Evolutionary conservation across 2,329 filamentous ascomycete genomes (phyloP).

Genomic region (Lasiodiplodia citricola): DNA sequence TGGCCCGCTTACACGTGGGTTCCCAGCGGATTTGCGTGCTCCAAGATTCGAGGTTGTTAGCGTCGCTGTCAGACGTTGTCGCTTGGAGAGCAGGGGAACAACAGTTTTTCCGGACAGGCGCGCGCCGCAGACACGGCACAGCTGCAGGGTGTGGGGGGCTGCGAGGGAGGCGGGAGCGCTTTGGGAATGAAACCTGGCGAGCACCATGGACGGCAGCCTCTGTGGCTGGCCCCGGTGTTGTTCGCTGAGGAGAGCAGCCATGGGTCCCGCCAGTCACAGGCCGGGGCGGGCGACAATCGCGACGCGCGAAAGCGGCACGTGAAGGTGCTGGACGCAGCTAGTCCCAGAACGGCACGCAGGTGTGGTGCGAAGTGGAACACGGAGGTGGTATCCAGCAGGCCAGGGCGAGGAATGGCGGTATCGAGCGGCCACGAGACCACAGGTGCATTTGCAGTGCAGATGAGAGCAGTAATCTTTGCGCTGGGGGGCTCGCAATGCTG

Average conservation of each 20-base stretch:
- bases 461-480: slow-evolving; percentile 25
- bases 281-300: slow-evolving; percentile 22
- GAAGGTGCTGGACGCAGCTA: slow-evolving; percentile 22
- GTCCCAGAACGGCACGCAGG: slow-evolving; percentile 19
- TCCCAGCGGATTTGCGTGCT: neutral
- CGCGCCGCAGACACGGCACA: slow-evolving; percentile 11
- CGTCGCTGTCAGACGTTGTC: slow-evolving; percentile 2
- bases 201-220: slow-evolving; percentile 7
- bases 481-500: slow-evolving; percentile 15
- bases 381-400: slow-evolving; percentile 21
- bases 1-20: neutral
- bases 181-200: slow-evolving; percentile 22
- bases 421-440: slow-evolving; percentile 26
- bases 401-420: slow-evolving; percentile 22
- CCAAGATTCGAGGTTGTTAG: neutral
- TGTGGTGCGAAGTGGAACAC: slow-evolving; percentile 24
- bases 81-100: slow-evolving; percentile 2
- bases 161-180: slow-evolving; percentile 12
- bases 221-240: slow-evolving; percentile 18
- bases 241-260: slow-evolving; percentile 1
- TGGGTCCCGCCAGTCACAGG: slow-evolving; percentile 18
- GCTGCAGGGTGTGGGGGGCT: slow-evolving; percentile 17
- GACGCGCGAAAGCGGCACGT: slow-evolving; percentile 21
- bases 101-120: slow-evolving; percentile 13
- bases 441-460: slow-evolving; percentile 24